Base-by-base conservation (phyloP, 805 yeast genomes). In the Ogataea pignaliae region DNA sequence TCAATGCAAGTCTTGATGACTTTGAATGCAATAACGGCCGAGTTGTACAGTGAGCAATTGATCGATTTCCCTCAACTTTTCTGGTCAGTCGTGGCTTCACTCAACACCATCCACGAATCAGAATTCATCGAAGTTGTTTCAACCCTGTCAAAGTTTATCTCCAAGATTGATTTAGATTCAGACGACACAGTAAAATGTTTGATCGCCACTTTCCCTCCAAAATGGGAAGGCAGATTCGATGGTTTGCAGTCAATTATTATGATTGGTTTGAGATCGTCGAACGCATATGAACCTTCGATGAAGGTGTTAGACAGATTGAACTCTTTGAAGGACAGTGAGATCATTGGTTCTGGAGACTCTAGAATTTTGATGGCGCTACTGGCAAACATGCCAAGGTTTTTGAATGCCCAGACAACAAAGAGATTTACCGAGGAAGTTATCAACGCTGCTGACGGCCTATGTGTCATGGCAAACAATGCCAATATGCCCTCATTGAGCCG, bases 1-100 rank as follows among this genome's bases (percentile, higher is more conserved):
- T 83, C 97, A 0, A 87, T 93, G 90, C 99, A 93, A 65, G 93
- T 93, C 43, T 68, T 93, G 50, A 91, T 93, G 97, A 91, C 99
- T 0, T 64, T 93, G 55, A 89, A 91, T 66, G 96, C 97, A 0
- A 81, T 89, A 12, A 86, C 91, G 2, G 93, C 96, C 0, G 95
- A 88, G 56, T 66, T 89, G 37, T 86, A 83, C 52, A 75, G 91
- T 9, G 85, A 79, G 33, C 83, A 85, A 52, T 68, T 93, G 47
- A 83, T 87, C 44, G 85, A 87, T 51, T 88, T 84, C 63, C 98
- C 99, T 1, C 97, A 90, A 59, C 67, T 95, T 34, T 93, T 91
- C 60, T 93, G 99, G 99, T 84, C 90, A 0, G 79, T 90, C 30
- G 93, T 89, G 12, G 99, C 98, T 0, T 85, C 97, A 53, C 67